A percentile compares a stretch with the other conserved stretches of the same genome.
These are phyloP conservation scores for Candida smagusa DNA, from an alignment of 1,139 yeast species.

Conservation along the genomic window DNA sequence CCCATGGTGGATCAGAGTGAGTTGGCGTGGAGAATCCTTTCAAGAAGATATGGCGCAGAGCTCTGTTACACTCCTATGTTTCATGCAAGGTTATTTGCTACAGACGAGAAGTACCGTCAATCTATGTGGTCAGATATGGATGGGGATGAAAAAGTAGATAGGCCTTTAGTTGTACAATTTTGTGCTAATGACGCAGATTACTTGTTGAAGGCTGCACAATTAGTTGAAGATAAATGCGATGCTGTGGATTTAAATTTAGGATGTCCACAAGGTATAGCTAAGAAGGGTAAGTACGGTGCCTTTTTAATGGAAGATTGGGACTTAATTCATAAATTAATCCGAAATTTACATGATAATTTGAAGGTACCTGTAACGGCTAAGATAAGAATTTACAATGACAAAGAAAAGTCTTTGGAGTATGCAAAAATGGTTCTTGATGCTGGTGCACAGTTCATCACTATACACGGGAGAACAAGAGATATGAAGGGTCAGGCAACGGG, in stretches of 20 bases:
- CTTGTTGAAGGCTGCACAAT: slow-evolving; percentile 72
- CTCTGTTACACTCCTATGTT: slow-evolving; percentile 96
- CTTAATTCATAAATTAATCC: slow-evolving; percentile 67
- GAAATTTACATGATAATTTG: slow-evolving; percentile 67
- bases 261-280: slow-evolving; percentile 97
- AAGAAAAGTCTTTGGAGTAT: slow-evolving; percentile 78
- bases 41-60: slow-evolving; percentile 88
- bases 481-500: slow-evolving; percentile 98
- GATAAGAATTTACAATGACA: slow-evolving; percentile 83
- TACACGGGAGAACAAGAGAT: slow-evolving; percentile 94
- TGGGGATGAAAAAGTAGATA: slow-evolving; percentile 62
- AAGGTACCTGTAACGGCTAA: slow-evolving; percentile 93
- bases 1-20: slow-evolving; percentile 99
- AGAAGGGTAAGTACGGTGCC: slow-evolving; percentile 92
- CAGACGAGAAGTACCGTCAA: slow-evolving; percentile 72
- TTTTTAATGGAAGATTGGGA: slow-evolving; percentile 98
- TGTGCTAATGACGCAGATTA: slow-evolving; percentile 94
- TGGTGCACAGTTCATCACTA: slow-evolving; percentile 93
- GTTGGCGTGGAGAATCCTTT: slow-evolving; percentile 89
- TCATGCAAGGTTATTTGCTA: slow-evolving; percentile 88
- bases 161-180: slow-evolving; percentile 90
- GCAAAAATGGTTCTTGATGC: slow-evolving; percentile 91
- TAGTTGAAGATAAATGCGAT: slow-evolving; percentile 83
- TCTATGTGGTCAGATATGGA: slow-evolving; percentile 76
- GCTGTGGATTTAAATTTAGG: slow-evolving; percentile 96